A percentile compares a stretch with the other conserved stretches of the same genome.
Conservation (phyloP, 2,329 filamentous ascomycete species). For the Aspergillus quadrilineatus region DNA sequence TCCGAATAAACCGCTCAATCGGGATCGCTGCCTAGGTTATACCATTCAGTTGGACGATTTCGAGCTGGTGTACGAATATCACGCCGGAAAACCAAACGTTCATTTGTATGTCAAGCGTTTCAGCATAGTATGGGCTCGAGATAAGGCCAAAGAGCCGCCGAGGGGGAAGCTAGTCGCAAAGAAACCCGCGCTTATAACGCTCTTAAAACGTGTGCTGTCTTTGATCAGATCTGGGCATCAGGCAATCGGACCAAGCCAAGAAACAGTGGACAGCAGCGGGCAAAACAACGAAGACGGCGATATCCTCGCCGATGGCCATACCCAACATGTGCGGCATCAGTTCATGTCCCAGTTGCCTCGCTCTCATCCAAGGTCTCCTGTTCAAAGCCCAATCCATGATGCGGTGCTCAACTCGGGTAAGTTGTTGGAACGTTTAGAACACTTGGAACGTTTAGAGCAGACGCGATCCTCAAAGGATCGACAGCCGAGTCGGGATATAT, state of each 20-base stretch:
- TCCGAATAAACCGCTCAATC: constrained; percentile 19
- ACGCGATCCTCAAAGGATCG: background rate
- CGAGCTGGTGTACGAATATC: constrained; percentile 36
- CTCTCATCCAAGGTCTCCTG: background rate
- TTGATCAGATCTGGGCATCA: constrained; percentile 11
- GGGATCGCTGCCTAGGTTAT: constrained; percentile 26
- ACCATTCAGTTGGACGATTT: constrained; percentile 34
- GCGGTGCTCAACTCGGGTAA: background rate
- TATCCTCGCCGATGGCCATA: constrained; percentile 8
- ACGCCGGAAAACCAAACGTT: constrained; percentile 22
- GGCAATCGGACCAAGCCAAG: background rate
- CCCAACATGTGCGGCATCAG: constrained; percentile 16
- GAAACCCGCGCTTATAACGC: constrained; percentile 13
- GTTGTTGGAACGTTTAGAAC: constrained; percentile 7
- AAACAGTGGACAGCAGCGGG: background rate
- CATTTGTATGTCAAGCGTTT: constrained; percentile 29
- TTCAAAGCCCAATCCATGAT: background rate
- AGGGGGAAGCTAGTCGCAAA: constrained; percentile 24
- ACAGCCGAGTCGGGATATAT: background rate
- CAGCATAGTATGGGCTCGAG: constrained; percentile 23
- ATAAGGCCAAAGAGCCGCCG: constrained; percentile 14
- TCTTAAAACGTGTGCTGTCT: constrained; percentile 19
- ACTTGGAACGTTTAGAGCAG: constrained; percentile 8
- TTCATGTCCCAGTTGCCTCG: constrained; percentile 26
- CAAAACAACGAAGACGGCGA: constrained; percentile 8